Conservation (phyloP, 768 basidiomycete genomes). For the Hortiboletus campestris region DNA sequence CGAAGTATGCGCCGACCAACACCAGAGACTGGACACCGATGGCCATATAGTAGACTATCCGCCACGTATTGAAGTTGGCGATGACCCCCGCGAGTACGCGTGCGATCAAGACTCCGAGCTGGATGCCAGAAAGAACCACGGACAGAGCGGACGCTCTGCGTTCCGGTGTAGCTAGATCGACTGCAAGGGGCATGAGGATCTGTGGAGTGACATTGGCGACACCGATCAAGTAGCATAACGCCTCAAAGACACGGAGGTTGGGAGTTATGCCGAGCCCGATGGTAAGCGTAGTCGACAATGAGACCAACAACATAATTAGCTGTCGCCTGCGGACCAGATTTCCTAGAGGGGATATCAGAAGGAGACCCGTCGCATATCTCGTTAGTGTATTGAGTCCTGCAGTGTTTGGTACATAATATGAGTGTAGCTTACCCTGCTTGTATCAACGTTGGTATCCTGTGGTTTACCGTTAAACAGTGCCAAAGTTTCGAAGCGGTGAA, state of each 20-base stretch:
- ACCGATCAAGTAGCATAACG: slow-evolving; percentile 69
- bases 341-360: slow-evolving; percentile 78
- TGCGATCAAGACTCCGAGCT: slow-evolving; percentile 72
- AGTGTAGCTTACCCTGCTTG: slow-evolving; percentile 58
- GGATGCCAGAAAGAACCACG: slow-evolving; percentile 64
- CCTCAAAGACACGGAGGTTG: slow-evolving; percentile 59
- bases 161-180: slow-evolving; percentile 76
- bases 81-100: slow-evolving; percentile 76
- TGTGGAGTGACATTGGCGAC: slow-evolving; percentile 70
- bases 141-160: slow-evolving; percentile 74
- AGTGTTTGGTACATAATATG: neutral
- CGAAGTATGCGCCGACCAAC: slow-evolving; percentile 54
- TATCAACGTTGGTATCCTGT: slow-evolving; percentile 60
- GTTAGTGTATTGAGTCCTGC: neutral
- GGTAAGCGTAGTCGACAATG: slow-evolving; percentile 54
- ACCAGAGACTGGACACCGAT: slow-evolving; percentile 67
- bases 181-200: slow-evolving; percentile 72
- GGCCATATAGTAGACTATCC: slow-evolving; percentile 75
- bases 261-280: slow-evolving; percentile 70
- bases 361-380: slow-evolving; percentile 70
- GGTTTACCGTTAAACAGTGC: neutral
- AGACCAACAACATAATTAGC: slow-evolving; percentile 58
- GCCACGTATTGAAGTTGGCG: slow-evolving; percentile 68
- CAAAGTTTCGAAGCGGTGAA: neutral
- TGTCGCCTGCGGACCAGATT: slow-evolving; percentile 78